Percentiles rank a stretch among this genome's conserved stretches.
Evolutionary conservation across 23 red algal genomes (phyloP).

Genomic region (Gracilaria domingensis): DNA sequence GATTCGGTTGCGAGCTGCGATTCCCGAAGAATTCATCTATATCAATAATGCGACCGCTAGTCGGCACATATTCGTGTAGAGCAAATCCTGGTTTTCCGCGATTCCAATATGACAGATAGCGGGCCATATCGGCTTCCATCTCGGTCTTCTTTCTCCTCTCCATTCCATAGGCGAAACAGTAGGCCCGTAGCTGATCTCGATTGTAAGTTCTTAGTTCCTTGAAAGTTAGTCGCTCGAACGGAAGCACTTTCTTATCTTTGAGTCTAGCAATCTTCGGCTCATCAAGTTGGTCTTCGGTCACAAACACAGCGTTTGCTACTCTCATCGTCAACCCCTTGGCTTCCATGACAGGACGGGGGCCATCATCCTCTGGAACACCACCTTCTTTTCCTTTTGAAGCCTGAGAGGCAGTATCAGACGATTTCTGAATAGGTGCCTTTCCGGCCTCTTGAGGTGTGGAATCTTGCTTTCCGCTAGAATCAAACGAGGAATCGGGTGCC

Average conservation of each 20-base stretch:
- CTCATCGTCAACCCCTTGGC: slow-evolving; percentile 45
- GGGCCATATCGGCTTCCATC: slow-evolving; percentile 83
- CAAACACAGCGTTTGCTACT: slow-evolving; percentile 65
- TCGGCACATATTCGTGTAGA: slow-evolving; percentile 57
- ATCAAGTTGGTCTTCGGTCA: slow-evolving; percentile 70
- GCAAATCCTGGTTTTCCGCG: slow-evolving; percentile 63
- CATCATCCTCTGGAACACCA: slow-evolving; percentile 1
- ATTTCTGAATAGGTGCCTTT: not conserved
- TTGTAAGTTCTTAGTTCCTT: slow-evolving; percentile 70
- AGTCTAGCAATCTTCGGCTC: slow-evolving; percentile 57
- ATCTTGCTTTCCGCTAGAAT: slow-evolving; percentile 19
- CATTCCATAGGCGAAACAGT: slow-evolving; percentile 74
- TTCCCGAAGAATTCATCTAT: slow-evolving; percentile 24
- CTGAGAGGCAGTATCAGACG: not conserved
- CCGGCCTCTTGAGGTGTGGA: not conserved
- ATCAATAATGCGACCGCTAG: slow-evolving; percentile 26
- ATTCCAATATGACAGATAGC: slow-evolving; percentile 77
- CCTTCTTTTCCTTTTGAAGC: not conserved
- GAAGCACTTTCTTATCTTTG: slow-evolving; percentile 56
- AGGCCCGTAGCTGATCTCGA: slow-evolving; percentile 75
- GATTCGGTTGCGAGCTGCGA: slow-evolving; percentile 29
- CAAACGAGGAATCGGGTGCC: slow-evolving; percentile 5
- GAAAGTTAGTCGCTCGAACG: slow-evolving; percentile 80
- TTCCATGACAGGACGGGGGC: slow-evolving; percentile 43
- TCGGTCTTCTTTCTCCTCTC: slow-evolving; percentile 73